A percentile compares a stretch with the other conserved stretches of the same genome.
Evolutionary conservation across 2,329 filamentous ascomycete genomes (phyloP).

Genomic region (Microcyclosporella mali): DNA sequence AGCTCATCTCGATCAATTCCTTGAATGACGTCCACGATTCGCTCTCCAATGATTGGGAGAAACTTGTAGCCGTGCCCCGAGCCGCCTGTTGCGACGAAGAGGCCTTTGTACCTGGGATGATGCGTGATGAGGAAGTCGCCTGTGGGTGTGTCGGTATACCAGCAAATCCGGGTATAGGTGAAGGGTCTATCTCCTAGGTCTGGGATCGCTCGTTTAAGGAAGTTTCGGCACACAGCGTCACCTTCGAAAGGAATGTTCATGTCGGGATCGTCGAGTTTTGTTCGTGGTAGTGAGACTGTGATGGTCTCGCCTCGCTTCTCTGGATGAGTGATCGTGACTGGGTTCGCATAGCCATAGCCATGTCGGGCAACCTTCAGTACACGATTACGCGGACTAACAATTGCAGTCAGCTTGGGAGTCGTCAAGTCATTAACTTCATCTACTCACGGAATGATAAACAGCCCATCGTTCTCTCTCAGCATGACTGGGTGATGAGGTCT

Average conservation of each 20-base stretch:
- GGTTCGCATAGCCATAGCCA: conserved; percentile 45
- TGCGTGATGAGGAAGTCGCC: conserved; percentile 52
- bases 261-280: conserved; percentile 39
- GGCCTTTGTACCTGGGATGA: conserved; percentile 44
- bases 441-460: conserved; percentile 62
- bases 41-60: conserved; percentile 52
- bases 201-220: conserved; percentile 50
- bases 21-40: conserved; percentile 48
- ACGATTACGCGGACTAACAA: conserved; percentile 39
- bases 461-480: conserved; percentile 63
- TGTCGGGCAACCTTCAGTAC: conserved; percentile 47
- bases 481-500: conserved; percentile 58
- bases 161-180: conserved; percentile 46
- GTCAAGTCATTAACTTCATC: too few species aligned
- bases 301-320: conserved; percentile 36
- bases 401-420: too few species aligned
- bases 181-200: conserved; percentile 37
- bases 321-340: conserved; percentile 41
- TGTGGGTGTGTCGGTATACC: conserved; percentile 52
- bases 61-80: conserved; percentile 60
- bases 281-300: conserved; percentile 45
- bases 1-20: conserved; percentile 33
- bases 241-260: conserved; percentile 53
- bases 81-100: conserved; percentile 57
- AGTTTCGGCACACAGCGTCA: conserved; percentile 54